Evolutionary conservation across 805 yeast species (phyloP).

Genomic region (Metschnikowia peoriensis): DNA sequence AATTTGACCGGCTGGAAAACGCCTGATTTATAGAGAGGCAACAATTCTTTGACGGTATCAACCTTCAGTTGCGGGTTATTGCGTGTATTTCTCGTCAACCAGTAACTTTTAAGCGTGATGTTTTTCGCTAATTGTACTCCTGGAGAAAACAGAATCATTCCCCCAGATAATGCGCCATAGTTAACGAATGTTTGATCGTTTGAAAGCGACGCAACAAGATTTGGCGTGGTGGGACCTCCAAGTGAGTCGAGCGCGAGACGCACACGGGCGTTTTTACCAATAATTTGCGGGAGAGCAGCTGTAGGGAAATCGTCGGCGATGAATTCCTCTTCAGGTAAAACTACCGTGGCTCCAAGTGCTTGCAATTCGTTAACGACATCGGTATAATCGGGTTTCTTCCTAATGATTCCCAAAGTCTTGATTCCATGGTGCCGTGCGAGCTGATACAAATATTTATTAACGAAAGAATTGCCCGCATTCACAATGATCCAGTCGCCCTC

Average conservation of each 20-base stretch:
- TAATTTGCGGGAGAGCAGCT: slow-evolving; percentile 14
- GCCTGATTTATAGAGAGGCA: slow-evolving; percentile 58
- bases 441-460: slow-evolving; percentile 30
- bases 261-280: slow-evolving; percentile 21
- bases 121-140: slow-evolving; percentile 30
- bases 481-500: slow-evolving; percentile 33
- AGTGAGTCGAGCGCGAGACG: slow-evolving; percentile 33
- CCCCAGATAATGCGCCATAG: slow-evolving; percentile 26
- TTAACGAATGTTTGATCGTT: slow-evolving; percentile 28
- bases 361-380: slow-evolving; percentile 22
- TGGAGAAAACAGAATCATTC: slow-evolving; percentile 20
- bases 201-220: slow-evolving; percentile 25
- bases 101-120: slow-evolving; percentile 28
- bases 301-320: slow-evolving; percentile 16
- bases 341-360: slow-evolving; percentile 31
- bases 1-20: slow-evolving; percentile 49
- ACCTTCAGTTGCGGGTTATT: slow-evolving; percentile 56
- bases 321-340: slow-evolving; percentile 29
- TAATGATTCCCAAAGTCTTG: slow-evolving; percentile 27
- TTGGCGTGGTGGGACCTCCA: slow-evolving; percentile 25
- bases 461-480: slow-evolving; percentile 37
- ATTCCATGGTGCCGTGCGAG: slow-evolving; percentile 25
- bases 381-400: slow-evolving; percentile 24
- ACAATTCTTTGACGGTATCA: slow-evolving; percentile 51
- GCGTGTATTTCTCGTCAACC: slow-evolving; percentile 29